Evolutionary conservation across 2,329 filamentous ascomycete species (phyloP).

Genomic region (Lecanicillium sp.): DNA sequence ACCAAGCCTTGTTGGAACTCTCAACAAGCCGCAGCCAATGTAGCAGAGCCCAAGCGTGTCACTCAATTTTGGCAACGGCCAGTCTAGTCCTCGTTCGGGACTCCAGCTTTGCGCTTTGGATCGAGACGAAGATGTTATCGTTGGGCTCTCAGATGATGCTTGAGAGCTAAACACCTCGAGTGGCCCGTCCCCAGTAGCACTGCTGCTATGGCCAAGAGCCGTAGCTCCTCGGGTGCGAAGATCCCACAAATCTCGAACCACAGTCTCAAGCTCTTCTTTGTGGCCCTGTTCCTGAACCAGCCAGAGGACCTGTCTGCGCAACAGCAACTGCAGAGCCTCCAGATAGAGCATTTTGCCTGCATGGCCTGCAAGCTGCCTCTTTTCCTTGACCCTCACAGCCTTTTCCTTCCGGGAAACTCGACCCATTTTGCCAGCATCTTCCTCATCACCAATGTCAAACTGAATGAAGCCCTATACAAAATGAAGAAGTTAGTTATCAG

Average conservation of each 20-base stretch:
- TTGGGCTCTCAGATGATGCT: slow-evolving; percentile 15
- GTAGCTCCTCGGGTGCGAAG: slow-evolving; percentile 48
- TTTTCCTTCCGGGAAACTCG: slow-evolving; percentile 47
- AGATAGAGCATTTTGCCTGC: slow-evolving; percentile 71
- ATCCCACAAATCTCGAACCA: slow-evolving; percentile 81
- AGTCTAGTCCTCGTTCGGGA: slow-evolving; percentile 34
- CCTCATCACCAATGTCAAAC: slow-evolving; percentile 56
- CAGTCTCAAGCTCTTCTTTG: slow-evolving; percentile 64
- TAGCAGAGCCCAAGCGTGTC: slow-evolving; percentile 77
- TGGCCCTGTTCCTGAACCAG: slow-evolving; percentile 60
- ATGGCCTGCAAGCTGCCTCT: slow-evolving; percentile 52
- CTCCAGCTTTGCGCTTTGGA: slow-evolving; percentile 34
- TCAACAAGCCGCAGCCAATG: slow-evolving; percentile 65
- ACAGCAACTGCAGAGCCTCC: slow-evolving; percentile 73
- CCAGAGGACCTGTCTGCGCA: slow-evolving; percentile 74
- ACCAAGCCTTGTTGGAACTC: slow-evolving; percentile 65
- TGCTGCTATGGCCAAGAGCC: slow-evolving; percentile 17
- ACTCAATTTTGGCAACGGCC: slow-evolving; percentile 56
- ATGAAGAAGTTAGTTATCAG: no score
- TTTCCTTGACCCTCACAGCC: slow-evolving; percentile 43
- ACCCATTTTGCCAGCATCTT: slow-evolving; percentile 57
- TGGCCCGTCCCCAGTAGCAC: slow-evolving; percentile 13
- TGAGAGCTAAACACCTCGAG: slow-evolving; percentile 32
- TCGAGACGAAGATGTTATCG: slow-evolving; percentile 19
- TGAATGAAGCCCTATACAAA: slow-evolving; percentile 43